Conservation (phyloP, 345 rosid species). For the Mangifera indica region DNA sequence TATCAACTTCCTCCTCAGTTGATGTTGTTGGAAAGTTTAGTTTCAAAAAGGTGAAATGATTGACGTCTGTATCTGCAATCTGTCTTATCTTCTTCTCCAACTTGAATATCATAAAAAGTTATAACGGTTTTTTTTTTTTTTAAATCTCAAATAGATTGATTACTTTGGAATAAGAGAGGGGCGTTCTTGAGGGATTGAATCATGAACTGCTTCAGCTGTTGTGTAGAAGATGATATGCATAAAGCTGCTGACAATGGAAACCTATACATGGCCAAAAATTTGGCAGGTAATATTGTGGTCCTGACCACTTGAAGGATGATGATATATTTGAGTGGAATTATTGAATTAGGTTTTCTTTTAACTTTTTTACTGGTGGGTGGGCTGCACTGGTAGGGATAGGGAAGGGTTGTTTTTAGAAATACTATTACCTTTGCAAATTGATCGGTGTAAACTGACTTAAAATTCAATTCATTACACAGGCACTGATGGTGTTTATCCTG, state of each 20-base stretch:
- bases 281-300: slow-evolving; percentile 48
- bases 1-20: not conserved
- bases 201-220: slow-evolving; percentile 90
- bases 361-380: not conserved
- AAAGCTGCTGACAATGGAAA: slow-evolving; percentile 71
- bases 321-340: not conserved
- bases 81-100: slow-evolving; percentile 1
- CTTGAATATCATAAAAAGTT: not conserved
- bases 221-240: slow-evolving; percentile 66
- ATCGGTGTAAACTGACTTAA: not conserved
- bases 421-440: not conserved
- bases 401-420: not conserved
- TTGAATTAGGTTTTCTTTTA: not conserved
- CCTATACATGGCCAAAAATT: slow-evolving; percentile 49
- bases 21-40: not conserved
- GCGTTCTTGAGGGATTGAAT: slow-evolving; percentile 25
- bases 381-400: not conserved
- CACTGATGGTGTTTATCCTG: slow-evolving; percentile 40
- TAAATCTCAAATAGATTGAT: not conserved
- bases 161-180: slow-evolving; percentile 13
- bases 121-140: not conserved
- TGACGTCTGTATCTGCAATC: not conserved
- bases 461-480: slow-evolving; percentile 34
- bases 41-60: not conserved
- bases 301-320: slow-evolving; percentile 3